These are phyloP conservation scores for Aquilaria yunnanensis DNA, from an alignment of 345 rosid genomes.

Conservation along the genomic window DNA sequence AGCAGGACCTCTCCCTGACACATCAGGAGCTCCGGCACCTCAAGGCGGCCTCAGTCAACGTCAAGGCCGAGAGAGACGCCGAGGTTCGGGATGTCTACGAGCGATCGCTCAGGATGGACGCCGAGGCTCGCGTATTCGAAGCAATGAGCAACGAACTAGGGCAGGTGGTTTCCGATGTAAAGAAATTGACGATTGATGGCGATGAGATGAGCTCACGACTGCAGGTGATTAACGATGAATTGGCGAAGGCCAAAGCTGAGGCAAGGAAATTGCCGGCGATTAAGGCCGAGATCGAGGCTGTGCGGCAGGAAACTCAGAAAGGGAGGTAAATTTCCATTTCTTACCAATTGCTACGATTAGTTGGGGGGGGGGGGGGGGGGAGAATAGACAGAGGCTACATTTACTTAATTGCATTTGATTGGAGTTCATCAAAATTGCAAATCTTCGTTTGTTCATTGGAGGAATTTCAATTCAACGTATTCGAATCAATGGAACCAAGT, in stretches of 20 bases:
- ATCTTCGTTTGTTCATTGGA: not conserved
- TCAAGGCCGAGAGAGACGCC: slow-evolving; percentile 57
- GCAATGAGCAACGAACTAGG: slow-evolving; percentile 47
- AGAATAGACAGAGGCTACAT: too few relatives aligned
- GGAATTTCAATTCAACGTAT: too few relatives aligned
- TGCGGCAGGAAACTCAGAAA: slow-evolving; percentile 46
- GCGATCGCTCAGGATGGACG: slow-evolving; percentile 57
- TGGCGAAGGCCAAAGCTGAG: slow-evolving; percentile 43
- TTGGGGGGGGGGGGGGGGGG: too few relatives aligned
- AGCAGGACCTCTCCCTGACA: slow-evolving; percentile 54
- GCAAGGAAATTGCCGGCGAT: slow-evolving; percentile 29
- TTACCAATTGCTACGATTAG: not conserved
- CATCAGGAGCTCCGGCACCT: slow-evolving; percentile 49
- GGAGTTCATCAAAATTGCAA: not conserved
- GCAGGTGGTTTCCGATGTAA: slow-evolving; percentile 47
- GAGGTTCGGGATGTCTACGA: slow-evolving; percentile 64
- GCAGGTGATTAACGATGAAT: slow-evolving; percentile 31
- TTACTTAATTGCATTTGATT: not conserved
- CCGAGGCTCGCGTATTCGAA: slow-evolving; percentile 49
- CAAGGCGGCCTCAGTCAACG: slow-evolving; percentile 34
- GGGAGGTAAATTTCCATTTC: slow-evolving; percentile 51
- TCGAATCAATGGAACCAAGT: too few relatives aligned
- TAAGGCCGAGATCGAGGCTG: slow-evolving; percentile 46
- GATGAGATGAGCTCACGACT: slow-evolving; percentile 40
- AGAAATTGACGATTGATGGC: slow-evolving; percentile 30